Conservation (phyloP, 306 rosid species). For the Mucuna pruriens region DNA sequence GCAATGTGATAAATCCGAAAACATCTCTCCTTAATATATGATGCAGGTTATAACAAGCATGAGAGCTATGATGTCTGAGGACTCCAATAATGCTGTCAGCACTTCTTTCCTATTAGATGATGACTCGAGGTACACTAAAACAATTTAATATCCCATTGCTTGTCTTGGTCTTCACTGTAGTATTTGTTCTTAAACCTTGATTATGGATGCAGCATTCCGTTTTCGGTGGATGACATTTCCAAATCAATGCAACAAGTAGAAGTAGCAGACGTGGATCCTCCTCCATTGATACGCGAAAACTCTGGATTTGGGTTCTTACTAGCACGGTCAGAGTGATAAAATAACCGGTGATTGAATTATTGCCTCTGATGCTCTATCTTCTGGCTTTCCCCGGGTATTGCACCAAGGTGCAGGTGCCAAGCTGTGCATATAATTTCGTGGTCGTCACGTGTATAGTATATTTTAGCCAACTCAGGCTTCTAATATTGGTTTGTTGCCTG, state of each 20-base stretch:
- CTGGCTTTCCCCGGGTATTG: constrained; percentile 38
- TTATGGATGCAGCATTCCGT: constrained; percentile 81
- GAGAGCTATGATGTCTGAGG: constrained; percentile 95
- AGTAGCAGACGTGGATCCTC: constrained; percentile 92
- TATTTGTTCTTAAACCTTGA: constrained; percentile 30
- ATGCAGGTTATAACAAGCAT: constrained; percentile 84
- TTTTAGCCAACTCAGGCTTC: constrained; percentile 57
- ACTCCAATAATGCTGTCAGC: constrained; percentile 91
- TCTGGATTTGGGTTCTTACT: constrained; percentile 95
- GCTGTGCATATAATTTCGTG: constrained; percentile 69
- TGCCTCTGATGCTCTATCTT: constrained; percentile 34
- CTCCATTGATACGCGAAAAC: constrained; percentile 95
- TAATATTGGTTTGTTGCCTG: constrained; percentile 68
- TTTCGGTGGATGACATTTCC: constrained; percentile 97
- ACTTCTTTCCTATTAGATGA: constrained; percentile 97
- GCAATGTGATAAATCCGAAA: constrained; percentile 2
- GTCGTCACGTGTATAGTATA: constrained; percentile 68
- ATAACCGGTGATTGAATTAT: constrained; percentile 29
- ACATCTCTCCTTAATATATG: constrained; percentile 1
- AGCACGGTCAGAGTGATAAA: constrained; percentile 76
- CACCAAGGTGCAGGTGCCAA: constrained; percentile 61
- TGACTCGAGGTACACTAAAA: constrained; percentile 79
- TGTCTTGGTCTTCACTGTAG: background rate
- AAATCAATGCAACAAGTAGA: constrained; percentile 94
- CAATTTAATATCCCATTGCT: background rate